phyloP scores from a whole-genome alignment of 306 rosid genomes.

The Castanopsis chinensis region DNA sequence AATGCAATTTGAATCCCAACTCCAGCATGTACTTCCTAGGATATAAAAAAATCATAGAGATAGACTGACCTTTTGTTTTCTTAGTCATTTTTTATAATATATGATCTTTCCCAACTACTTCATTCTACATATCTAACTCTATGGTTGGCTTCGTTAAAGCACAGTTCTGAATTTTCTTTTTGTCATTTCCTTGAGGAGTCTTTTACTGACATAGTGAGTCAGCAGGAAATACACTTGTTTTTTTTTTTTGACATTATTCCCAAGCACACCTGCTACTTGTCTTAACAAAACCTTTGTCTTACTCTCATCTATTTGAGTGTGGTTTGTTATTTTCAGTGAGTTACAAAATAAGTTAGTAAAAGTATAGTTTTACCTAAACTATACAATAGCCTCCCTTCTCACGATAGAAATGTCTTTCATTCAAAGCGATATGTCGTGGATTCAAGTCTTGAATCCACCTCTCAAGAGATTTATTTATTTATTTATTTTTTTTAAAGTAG shows the following conservation, averaged over 20 bases:
- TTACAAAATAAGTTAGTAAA: no score
- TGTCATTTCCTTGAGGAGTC: conserved; percentile 4
- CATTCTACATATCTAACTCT: not conserved
- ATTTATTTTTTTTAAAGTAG: no score
- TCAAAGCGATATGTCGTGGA: no score
- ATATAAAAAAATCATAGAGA: not conserved
- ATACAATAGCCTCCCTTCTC: no score
- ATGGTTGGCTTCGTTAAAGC: not conserved
- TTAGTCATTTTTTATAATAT: not conserved
- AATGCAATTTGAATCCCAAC: conserved; percentile 8
- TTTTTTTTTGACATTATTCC: not conserved
- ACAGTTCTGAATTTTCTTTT: not conserved
- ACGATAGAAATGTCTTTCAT: no score
- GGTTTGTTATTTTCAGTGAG: no score
- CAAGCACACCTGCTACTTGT: not conserved
- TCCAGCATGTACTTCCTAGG: not conserved
- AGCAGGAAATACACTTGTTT: not conserved
- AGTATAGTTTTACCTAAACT: no score
- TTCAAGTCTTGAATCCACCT: no score
- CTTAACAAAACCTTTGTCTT: not conserved
- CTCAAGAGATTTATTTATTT: no score
- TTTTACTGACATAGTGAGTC: not conserved
- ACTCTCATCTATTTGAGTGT: no score
- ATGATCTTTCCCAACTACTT: no score
- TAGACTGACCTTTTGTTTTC: not conserved